Evolutionary conservation across 78 protist genomes (phyloP).

Genomic region (Cavenderia fasciculata): DNA sequence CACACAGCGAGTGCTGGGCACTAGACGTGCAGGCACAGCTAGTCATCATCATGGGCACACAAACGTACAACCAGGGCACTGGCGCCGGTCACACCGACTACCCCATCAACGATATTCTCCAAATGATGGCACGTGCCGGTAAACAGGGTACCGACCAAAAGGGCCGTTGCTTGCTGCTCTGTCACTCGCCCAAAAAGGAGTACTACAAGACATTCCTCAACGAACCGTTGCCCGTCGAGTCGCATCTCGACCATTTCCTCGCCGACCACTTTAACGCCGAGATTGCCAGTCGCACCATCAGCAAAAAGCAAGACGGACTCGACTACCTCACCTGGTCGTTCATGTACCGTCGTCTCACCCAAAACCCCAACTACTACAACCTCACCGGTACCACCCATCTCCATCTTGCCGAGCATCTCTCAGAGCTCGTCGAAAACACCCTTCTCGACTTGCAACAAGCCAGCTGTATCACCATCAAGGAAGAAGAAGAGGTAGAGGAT

Average conservation of each 20-base stretch:
- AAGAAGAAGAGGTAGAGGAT: too few species aligned
- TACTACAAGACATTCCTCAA: constrained; percentile 93
- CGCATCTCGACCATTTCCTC: constrained; percentile 91
- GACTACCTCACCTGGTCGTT: constrained; percentile 98
- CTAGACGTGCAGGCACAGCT: constrained; percentile 69
- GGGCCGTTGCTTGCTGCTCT: constrained; percentile 85
- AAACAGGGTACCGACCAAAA: constrained; percentile 38
- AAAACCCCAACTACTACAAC: constrained; percentile 97
- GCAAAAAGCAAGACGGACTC: constrained; percentile 93
- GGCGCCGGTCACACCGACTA: constrained; percentile 90
- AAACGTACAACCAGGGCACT: constrained; percentile 84
- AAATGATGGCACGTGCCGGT: constrained; percentile 97
- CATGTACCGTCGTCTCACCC: constrained; percentile 93
- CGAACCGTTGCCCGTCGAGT: constrained; percentile 98
- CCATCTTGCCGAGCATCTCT: constrained; percentile 93
- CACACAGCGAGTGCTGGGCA: constrained; percentile 99
- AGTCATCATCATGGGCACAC: constrained; percentile 87
- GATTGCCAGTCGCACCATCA: constrained; percentile 83
- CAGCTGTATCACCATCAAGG: constrained; percentile 86
- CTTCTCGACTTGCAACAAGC: constrained; percentile 89
- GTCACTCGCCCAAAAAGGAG: constrained; percentile 90
- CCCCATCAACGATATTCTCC: constrained; percentile 94
- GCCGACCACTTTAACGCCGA: constrained; percentile 94
- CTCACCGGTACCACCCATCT: constrained; percentile 84
- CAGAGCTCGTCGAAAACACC: constrained; percentile 96